phyloP scores from a whole-genome alignment of 768 basidiomycete genomes.

The Calocybe indica region DNA sequence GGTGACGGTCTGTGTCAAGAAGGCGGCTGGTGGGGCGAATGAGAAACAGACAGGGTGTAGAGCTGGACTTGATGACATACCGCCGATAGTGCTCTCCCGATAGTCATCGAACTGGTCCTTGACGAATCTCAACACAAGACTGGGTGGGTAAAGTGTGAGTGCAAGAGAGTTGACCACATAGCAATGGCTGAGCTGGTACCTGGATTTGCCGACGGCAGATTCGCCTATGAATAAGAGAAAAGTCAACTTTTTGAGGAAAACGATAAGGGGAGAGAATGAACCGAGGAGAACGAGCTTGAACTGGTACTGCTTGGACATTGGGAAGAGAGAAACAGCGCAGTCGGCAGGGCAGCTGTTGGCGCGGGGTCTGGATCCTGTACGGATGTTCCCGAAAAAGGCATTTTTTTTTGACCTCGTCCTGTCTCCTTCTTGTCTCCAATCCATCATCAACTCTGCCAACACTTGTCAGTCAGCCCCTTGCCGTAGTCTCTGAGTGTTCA shows the following conservation, averaged over 20 bases:
- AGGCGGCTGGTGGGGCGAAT: constrained; percentile 61
- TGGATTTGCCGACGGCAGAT: constrained; percentile 96
- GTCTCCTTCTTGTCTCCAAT: constrained; percentile 16
- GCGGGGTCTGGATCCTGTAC: constrained; percentile 8
- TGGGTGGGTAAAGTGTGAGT: constrained; percentile 23
- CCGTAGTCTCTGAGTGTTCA: constrained; percentile 15
- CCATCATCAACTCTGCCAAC: constrained; percentile 29
- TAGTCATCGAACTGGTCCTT: constrained; percentile 96
- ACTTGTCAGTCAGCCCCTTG: constrained; percentile 11
- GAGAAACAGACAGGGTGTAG: constrained; percentile 5
- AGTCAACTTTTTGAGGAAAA: constrained; percentile 2
- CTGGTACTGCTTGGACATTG: constrained; percentile 89
- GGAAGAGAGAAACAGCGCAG: constrained; percentile 23
- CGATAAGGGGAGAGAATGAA: constrained; percentile 18
- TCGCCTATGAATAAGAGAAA: constrained; percentile 55
- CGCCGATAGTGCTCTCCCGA: constrained; percentile 91
- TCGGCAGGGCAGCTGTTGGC: constrained; percentile 17
- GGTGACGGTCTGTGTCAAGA: constrained; percentile 95
- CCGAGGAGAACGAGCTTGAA: constrained; percentile 97
- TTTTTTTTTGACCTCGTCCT: constrained; percentile 6
- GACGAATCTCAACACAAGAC: constrained; percentile 92
- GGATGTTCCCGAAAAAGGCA: constrained; percentile 26
- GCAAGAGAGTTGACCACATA: constrained; percentile 18
- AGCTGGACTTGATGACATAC: constrained; percentile 29
- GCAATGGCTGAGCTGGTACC: constrained; percentile 39